These are phyloP conservation scores for Penicillium taxi DNA, from an alignment of 495 filamentous ascomycete genomes.

Conservation along the genomic window DNA sequence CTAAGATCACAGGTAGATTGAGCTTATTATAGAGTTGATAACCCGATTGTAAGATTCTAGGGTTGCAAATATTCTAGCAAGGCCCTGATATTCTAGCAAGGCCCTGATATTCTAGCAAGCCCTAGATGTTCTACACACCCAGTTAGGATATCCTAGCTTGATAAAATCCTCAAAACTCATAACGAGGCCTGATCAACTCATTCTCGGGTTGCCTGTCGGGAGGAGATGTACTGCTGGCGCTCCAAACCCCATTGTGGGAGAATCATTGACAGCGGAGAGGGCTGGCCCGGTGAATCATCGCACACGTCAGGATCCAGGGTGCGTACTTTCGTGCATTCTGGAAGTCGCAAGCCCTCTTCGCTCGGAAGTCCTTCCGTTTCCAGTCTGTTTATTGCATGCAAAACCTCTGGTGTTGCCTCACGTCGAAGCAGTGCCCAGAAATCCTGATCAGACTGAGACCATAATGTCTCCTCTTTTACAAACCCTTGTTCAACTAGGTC, in stretches of 20 bases:
- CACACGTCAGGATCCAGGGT: slow-evolving; percentile 35
- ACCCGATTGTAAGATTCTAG: too few relatives aligned
- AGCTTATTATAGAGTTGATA: too few relatives aligned
- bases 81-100: too few relatives aligned
- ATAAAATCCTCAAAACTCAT: too few relatives aligned
- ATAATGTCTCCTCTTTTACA: slow-evolving; percentile 25
- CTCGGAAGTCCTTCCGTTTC: slow-evolving; percentile 25
- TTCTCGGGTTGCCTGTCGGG: slow-evolving; percentile 10
- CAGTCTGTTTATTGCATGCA: slow-evolving; percentile 20
- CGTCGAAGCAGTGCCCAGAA: slow-evolving; percentile 29
- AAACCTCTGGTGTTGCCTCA: slow-evolving; percentile 17
- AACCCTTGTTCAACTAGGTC: slow-evolving; percentile 15
- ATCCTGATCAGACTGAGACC: slow-evolving; percentile 29
- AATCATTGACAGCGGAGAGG: slow-evolving; percentile 25
- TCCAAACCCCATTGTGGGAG: slow-evolving; percentile 24
- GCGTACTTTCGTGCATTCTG: slow-evolving; percentile 25
- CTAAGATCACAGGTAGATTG: too few relatives aligned
- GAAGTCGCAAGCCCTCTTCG: slow-evolving; percentile 21
- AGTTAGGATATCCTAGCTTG: too few relatives aligned
- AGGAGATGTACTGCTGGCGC: slow-evolving; percentile 25
- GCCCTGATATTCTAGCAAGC: too few relatives aligned
- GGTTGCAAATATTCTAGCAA: too few relatives aligned
- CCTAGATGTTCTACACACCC: too few relatives aligned
- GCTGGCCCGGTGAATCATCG: slow-evolving; percentile 4
- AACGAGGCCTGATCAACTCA: too few relatives aligned